Evolutionary conservation across 2,329 filamentous ascomycete genomes (phyloP).

Genomic region (Albophoma yamanashiensis): DNA sequence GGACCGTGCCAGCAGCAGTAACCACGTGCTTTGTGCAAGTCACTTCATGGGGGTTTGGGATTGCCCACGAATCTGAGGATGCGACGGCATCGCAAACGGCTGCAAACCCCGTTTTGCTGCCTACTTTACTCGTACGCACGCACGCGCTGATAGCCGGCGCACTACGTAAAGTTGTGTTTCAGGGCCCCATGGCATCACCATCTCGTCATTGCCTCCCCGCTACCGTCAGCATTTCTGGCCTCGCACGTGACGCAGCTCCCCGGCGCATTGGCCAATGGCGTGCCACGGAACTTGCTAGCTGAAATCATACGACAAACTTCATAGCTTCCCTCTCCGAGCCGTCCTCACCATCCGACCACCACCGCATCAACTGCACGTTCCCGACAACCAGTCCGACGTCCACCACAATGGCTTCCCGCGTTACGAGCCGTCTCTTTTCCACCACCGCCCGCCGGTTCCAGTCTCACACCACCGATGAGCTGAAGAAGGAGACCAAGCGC

Average conservation of each 20-base stretch:
- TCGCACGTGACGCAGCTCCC: neutral
- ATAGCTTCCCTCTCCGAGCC: neutral
- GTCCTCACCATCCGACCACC: conserved; percentile 8
- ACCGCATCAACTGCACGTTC: conserved; percentile 2
- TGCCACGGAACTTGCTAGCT: neutral
- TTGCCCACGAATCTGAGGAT: neutral
- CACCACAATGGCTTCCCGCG: conserved; percentile 42
- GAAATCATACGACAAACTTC: conserved; percentile 1
- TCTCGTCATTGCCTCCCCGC: neutral
- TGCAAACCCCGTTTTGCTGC: neutral
- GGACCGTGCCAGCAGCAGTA: neutral
- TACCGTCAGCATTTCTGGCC: neutral
- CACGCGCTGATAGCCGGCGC: too few species aligned
- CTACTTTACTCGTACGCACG: too few species aligned
- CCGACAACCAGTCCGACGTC: conserved; percentile 4
- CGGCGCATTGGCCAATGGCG: neutral
- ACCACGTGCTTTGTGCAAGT: neutral
- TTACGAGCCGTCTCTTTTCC: conserved; percentile 45
- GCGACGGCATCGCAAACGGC: neutral
- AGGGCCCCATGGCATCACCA: neutral
- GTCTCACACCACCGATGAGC: conserved; percentile 31
- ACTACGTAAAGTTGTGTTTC: too few species aligned
- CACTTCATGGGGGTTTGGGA: neutral
- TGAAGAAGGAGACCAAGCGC: conserved; percentile 49
- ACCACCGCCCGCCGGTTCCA: conserved; percentile 41